phyloP scores from a whole-genome alignment of 768 basidiomycete species.

The Exidia glandulosa region DNA sequence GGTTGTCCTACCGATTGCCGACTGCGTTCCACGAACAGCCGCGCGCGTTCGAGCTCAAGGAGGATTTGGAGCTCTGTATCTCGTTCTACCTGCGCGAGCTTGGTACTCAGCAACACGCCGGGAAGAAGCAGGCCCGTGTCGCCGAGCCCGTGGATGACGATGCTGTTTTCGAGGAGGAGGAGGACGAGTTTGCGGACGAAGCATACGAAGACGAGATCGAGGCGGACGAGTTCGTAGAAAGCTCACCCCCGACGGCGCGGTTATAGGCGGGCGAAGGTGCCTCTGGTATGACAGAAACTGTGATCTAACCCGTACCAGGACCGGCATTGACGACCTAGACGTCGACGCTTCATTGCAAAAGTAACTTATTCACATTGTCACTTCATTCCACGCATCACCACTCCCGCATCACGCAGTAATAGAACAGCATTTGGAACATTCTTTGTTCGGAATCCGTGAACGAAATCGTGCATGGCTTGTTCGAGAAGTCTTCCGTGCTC shows the following conservation, averaged over 20 bases:
- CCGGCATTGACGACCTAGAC: no score
- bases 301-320: background rate
- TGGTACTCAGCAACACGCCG: background rate
- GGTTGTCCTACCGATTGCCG: slow-evolving; percentile 64
- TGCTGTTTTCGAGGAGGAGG: background rate
- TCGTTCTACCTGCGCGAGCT: background rate
- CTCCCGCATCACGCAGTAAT: no score
- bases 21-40: slow-evolving; percentile 53
- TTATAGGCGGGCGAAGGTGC: background rate
- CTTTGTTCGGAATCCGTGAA: no score
- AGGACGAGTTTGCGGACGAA: background rate
- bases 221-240: background rate
- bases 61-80: slow-evolving; percentile 15
- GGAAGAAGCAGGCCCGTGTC: background rate
- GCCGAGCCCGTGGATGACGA: background rate
- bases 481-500: no score
- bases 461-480: no score
- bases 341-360: no score
- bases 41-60: slow-evolving; percentile 43
- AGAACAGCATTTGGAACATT: no score
- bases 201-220: background rate
- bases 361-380: background rate
- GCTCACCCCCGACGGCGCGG: no score
- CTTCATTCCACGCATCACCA: no score
- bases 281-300: background rate